Base-by-base conservation (phyloP, 306 rosid species). In the Phaseolus lunatus region DNA sequence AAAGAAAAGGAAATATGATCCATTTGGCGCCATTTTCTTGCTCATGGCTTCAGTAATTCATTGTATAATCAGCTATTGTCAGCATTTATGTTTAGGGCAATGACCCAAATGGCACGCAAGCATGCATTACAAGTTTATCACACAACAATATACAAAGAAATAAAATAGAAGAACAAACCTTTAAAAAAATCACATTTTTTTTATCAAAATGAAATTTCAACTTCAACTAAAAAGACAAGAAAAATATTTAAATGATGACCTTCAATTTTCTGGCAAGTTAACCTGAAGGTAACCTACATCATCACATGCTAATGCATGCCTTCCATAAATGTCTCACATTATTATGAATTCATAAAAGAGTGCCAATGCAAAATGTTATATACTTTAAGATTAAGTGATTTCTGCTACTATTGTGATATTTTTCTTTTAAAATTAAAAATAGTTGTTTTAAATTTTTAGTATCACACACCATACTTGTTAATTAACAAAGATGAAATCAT, bases 71-170 rank as follows among this genome's bases (percentile, higher is more conserved):
- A 58, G 0, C 10, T 72, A 26, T 56, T 66, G n/a, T 58, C 49
- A 49, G 78, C 70, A 74, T 59, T 70, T 24, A 70, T 72, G 52
- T 10, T 43, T 12, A 47, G 64, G 53, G 59, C 22, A 71, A 67
- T 57, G 12, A 43, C 48, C 85, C 85, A 78, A 47, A 78, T 78
- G 72, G 78, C 81, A 73, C 72, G 63, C 80, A 73, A 19, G 50
- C 85, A 78, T 78, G 77, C 76, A 33, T 69, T 44, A 19, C 4
- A 54, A 56, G 58, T 56, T 85, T 47, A 49, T 49, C 19, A 61
- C 19, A 61, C 13, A 52, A 59, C 45, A 67, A 61, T 23, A 68
- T 62, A 72, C 62, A 43, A 23, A 68, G 18, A 23, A 62, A 63
- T 5, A 4, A 43, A 43, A 43, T 43, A 3, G 48, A 43, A 11